Evolutionary conservation across 177 flowering plant genomes (phyloP).

Genomic region (Vitis hybrid): DNA sequence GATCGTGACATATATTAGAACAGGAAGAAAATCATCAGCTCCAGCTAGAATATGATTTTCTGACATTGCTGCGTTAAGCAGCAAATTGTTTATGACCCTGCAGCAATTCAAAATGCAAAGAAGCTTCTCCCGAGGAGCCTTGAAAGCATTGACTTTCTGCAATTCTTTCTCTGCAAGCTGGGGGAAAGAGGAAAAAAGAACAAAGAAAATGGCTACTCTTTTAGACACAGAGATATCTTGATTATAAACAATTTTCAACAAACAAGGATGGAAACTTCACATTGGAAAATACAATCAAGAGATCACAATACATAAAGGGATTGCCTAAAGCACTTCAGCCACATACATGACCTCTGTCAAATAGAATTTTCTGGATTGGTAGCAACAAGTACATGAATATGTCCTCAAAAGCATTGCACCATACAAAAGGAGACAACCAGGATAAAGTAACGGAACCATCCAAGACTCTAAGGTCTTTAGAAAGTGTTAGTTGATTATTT

Average conservation of each 20-base stretch:
- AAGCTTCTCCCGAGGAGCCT: constrained; percentile 59
- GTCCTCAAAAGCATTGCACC: too few relatives aligned
- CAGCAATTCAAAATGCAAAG: constrained; percentile 52
- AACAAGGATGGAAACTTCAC: neutral
- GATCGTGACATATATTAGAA: constrained; percentile 56
- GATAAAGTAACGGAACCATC: too few relatives aligned
- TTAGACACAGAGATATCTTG: too few relatives aligned
- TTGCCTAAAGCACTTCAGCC: too few relatives aligned
- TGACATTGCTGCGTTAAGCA: constrained; percentile 45
- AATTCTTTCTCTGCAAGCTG: constrained; percentile 65
- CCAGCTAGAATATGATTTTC: constrained; percentile 38
- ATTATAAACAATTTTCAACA: neutral
- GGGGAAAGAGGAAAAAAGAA: neutral
- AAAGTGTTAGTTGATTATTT: too few relatives aligned
- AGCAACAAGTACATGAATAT: too few relatives aligned
- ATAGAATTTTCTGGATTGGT: too few relatives aligned
- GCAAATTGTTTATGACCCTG: constrained; percentile 57
- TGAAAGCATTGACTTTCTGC: constrained; percentile 48
- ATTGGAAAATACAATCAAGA: neutral
- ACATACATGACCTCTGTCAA: too few relatives aligned
- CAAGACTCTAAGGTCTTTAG: too few relatives aligned
- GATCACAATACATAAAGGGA: too few relatives aligned
- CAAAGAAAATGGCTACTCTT: neutral
- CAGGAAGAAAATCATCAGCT: constrained; percentile 63
- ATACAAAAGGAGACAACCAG: too few relatives aligned